A percentile compares a stretch with the other conserved stretches of the same genome.
These are phyloP conservation scores for Baorangia bicolor DNA, from an alignment of 768 basidiomycete genomes.

Conservation along the genomic window DNA sequence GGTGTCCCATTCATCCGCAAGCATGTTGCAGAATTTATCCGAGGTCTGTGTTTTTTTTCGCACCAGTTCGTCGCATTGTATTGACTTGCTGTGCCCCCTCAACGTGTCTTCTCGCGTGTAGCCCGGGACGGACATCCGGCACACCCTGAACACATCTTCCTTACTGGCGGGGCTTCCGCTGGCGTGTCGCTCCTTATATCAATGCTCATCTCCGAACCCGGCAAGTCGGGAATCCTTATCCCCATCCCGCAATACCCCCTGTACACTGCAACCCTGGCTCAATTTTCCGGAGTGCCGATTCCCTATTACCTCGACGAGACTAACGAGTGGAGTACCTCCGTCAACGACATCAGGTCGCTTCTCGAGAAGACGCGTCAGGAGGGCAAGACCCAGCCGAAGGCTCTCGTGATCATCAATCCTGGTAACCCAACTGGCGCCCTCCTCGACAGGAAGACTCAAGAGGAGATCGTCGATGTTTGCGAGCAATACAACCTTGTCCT, in stretches of 20 bases:
- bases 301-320: constrained; percentile 90
- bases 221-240: constrained; percentile 76
- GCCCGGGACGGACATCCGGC: constrained; percentile 90
- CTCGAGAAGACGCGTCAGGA: constrained; percentile 63
- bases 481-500: constrained; percentile 84
- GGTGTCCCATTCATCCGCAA: constrained; percentile 87
- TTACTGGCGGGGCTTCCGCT: constrained; percentile 91
- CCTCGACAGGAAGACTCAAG: constrained; percentile 69
- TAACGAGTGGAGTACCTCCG: constrained; percentile 79
- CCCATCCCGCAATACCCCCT: constrained; percentile 98
- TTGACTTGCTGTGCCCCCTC: constrained; percentile 2
- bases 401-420: constrained; percentile 96
- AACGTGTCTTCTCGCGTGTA: constrained; percentile 29
- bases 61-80: not conserved
- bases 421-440: constrained; percentile 96
- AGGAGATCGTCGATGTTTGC: constrained; percentile 76
- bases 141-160: constrained; percentile 83
- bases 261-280: constrained; percentile 93
- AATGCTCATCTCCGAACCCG: constrained; percentile 67
- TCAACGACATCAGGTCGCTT: constrained; percentile 61
- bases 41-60: constrained; percentile 47
- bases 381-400: constrained; percentile 62
- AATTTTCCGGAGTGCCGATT: constrained; percentile 73
- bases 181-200: constrained; percentile 88
- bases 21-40: constrained; percentile 87